Evolutionary conservation across 768 basidiomycete genomes (phyloP).

Genomic region (Lentinula detonsa): DNA sequence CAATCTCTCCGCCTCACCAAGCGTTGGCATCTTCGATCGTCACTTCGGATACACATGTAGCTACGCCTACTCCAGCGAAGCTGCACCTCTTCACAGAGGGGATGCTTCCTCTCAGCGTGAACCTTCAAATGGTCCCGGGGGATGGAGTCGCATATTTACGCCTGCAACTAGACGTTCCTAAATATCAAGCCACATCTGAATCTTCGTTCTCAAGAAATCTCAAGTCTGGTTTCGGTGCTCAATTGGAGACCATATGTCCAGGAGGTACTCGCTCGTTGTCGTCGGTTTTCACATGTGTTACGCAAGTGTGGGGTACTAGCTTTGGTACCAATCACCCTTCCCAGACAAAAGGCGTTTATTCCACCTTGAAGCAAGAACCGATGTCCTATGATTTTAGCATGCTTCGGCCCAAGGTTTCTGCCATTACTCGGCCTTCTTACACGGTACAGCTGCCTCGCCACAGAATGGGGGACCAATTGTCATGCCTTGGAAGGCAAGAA

Average conservation of each 20-base stretch:
- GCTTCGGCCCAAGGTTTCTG: neutral
- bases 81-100: neutral
- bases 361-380: neutral
- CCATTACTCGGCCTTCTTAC: neutral
- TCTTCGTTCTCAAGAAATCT: neutral
- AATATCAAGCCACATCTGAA: too few relatives aligned
- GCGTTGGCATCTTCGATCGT: neutral
- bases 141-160: neutral
- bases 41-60: neutral
- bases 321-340: neutral
- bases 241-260: neutral
- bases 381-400: too few relatives aligned
- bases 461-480: conserved; percentile 5
- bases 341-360: neutral
- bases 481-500: neutral
- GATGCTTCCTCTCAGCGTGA: neutral
- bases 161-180: neutral
- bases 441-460: too few relatives aligned
- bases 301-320: neutral
- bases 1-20: neutral
- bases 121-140: neutral
- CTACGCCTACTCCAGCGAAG: neutral
- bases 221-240: neutral
- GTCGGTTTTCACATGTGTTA: neutral
- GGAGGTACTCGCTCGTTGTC: neutral